phyloP scores from a whole-genome alignment of 306 rosid genomes.

The Dalbergia oliveri region DNA sequence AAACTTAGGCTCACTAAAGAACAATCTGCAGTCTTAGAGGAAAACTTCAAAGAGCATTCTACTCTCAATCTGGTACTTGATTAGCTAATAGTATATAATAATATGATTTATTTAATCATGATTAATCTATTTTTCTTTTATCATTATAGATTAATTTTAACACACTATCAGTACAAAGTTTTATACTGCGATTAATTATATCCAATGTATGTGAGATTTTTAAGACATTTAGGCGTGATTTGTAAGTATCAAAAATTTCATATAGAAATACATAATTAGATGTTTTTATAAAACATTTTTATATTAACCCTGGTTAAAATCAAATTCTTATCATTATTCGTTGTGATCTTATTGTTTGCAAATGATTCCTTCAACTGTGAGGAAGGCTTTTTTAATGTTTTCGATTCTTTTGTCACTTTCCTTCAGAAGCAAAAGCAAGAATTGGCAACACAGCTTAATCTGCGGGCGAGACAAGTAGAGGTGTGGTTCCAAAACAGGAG shows the following conservation, averaged over 20 bases:
- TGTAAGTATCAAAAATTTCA: background rate
- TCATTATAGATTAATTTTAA: too few relatives aligned
- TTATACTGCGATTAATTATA: too few relatives aligned
- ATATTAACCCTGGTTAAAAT: too few relatives aligned
- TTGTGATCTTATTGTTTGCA: background rate
- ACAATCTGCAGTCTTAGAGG: slow-evolving; percentile 81
- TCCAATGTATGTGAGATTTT: too few relatives aligned
- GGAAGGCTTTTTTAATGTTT: background rate
- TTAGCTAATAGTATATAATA: background rate
- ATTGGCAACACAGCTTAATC: slow-evolving; percentile 69
- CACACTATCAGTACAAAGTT: too few relatives aligned
- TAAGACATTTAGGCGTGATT: too few relatives aligned
- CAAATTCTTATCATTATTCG: background rate
- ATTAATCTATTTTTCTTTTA: background rate
- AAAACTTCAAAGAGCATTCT: slow-evolving; percentile 57
- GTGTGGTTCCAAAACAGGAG: slow-evolving; percentile 98
- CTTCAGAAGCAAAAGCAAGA: slow-evolving; percentile 87
- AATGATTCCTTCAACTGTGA: background rate
- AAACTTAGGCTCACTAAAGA: slow-evolving; percentile 88
- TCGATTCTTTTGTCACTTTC: background rate
- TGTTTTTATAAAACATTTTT: too few relatives aligned
- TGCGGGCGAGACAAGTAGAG: slow-evolving; percentile 89
- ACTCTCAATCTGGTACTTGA: slow-evolving; percentile 77
- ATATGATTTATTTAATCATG: background rate
- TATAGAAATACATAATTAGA: too few relatives aligned